Conservation (phyloP, 306 rosid genomes). For the Fagus sylvatica region DNA sequence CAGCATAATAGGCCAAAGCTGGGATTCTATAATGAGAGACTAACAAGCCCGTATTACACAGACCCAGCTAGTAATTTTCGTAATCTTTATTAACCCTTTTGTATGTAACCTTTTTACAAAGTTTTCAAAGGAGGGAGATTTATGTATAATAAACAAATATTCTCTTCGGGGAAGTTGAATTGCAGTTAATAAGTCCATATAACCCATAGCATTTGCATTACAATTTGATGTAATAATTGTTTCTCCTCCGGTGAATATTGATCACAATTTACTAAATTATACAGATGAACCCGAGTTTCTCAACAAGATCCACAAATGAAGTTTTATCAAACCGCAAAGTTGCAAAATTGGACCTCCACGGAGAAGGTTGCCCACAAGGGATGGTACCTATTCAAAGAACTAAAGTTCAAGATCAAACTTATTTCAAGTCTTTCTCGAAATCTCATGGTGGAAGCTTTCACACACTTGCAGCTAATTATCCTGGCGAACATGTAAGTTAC, state of each 20-base stretch:
- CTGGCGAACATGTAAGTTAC: neutral
- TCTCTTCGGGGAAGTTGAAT: too few relatives aligned
- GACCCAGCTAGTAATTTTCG: too few relatives aligned
- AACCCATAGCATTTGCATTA: too few relatives aligned
- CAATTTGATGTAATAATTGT: too few relatives aligned
- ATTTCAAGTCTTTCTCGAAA: neutral
- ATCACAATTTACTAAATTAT: neutral
- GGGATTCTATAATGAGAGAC: too few relatives aligned
- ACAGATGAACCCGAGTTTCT: conserved; percentile 8
- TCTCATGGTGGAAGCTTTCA: conserved; percentile 10
- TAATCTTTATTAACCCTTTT: too few relatives aligned
- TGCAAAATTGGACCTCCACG: neutral
- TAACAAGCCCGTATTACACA: too few relatives aligned
- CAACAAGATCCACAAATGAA: conserved; percentile 3
- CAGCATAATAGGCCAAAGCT: too few relatives aligned
- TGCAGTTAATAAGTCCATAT: too few relatives aligned
- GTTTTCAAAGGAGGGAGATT: too few relatives aligned
- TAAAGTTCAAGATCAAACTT: neutral
- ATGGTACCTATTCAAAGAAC: conserved; percentile 27
- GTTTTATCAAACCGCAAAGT: neutral
- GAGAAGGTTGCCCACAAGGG: conserved; percentile 19
- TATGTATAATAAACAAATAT: too few relatives aligned
- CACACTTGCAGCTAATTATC: neutral
- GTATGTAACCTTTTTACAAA: too few relatives aligned
- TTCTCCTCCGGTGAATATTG: neutral